Evolutionary conservation across 2,329 filamentous ascomycete genomes (phyloP).

Genomic region (Penicillium capsulatum): DNA sequence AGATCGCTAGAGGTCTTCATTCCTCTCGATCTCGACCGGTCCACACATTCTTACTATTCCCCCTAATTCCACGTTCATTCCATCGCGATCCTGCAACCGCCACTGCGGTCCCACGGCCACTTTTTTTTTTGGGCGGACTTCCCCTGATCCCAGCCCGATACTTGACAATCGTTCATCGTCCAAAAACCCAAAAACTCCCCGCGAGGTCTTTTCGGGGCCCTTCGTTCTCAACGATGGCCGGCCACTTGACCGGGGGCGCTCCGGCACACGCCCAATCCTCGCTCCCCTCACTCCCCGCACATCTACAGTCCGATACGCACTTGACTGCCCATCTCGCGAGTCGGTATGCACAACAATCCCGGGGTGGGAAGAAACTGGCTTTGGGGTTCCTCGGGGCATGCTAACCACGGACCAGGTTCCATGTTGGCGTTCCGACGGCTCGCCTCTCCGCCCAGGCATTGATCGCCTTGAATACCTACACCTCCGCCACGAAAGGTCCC

Average conservation of each 20-base stretch:
- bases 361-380: too few relatives aligned
- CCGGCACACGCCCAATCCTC: constrained; percentile 73
- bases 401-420: constrained; percentile 68
- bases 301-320: constrained; percentile 51
- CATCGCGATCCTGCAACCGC: constrained; percentile 8
- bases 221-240: constrained; percentile 41
- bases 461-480: constrained; percentile 91
- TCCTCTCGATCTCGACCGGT: too few relatives aligned
- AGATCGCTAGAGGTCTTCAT: constrained; percentile 12
- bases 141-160: background rate
- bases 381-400: too few relatives aligned
- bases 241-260: constrained; percentile 40
- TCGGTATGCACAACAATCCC: constrained; percentile 38
- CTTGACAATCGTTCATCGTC: background rate
- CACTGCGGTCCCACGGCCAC: background rate
- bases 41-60: constrained; percentile 12
- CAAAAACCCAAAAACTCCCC: too few relatives aligned
- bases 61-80: constrained; percentile 18
- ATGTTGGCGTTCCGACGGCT: constrained; percentile 83
- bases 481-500: constrained; percentile 76
- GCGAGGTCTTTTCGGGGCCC: too few relatives aligned
- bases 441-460: constrained; percentile 86
- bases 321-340: constrained; percentile 50
- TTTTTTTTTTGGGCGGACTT: too few relatives aligned
- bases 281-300: constrained; percentile 79